phyloP scores from a whole-genome alignment of 75 land plant genomes.

The Adiantum capillusveneris region DNA sequence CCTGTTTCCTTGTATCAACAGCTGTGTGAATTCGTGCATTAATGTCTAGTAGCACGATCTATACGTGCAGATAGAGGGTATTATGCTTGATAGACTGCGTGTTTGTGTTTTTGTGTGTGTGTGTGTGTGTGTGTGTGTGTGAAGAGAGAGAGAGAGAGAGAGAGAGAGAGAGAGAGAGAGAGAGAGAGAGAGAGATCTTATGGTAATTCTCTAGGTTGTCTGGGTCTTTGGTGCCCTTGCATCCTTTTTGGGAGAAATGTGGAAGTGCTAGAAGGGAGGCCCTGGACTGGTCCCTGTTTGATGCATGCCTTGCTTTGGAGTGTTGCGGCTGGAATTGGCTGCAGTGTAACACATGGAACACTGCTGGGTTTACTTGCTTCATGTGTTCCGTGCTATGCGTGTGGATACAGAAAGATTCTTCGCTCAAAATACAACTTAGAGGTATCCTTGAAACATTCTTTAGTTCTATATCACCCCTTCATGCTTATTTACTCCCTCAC shows the following conservation, averaged over 20 bases:
- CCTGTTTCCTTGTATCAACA: not conserved
- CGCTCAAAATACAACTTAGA: conserved; percentile 62
- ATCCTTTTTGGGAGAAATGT: conserved; percentile 75
- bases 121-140: too few species aligned
- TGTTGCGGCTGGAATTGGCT: conserved; percentile 52
- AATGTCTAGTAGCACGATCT: not conserved
- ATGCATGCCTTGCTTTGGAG: conserved; percentile 67
- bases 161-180: not conserved
- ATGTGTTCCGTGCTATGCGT: conserved; percentile 79
- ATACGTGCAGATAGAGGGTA: not conserved
- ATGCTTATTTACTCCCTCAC: too few species aligned
- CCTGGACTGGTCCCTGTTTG: conserved; percentile 56
- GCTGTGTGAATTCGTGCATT: too few species aligned
- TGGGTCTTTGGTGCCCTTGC: conserved; percentile 83
- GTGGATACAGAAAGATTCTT: conserved; percentile 53
- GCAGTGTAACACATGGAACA: conserved; percentile 49
- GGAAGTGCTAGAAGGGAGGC: conserved; percentile 63
- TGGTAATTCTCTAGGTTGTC: conserved; percentile 62
- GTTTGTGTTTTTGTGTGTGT: too few species aligned
- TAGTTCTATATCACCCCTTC: too few species aligned
- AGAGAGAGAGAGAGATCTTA: too few species aligned
- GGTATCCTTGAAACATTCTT: too few species aligned
- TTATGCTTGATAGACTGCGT: too few species aligned
- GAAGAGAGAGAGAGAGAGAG: too few species aligned
- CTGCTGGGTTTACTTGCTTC: conserved; percentile 54